Conservation (phyloP, 202 grass and related monocot species). For the Schoenoplectus triqueter region DNA sequence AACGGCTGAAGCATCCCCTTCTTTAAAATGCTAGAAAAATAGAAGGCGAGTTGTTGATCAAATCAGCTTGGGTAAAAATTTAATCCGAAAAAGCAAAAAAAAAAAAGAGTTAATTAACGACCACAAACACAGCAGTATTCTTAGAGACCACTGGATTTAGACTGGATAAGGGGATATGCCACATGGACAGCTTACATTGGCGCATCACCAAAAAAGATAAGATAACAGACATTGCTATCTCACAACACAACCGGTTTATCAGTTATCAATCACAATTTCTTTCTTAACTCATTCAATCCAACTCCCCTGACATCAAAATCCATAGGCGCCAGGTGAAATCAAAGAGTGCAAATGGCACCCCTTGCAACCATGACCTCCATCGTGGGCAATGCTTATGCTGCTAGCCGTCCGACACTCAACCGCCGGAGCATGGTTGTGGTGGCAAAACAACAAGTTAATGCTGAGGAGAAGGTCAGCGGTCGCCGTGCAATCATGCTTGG, state of each 20-base stretch:
- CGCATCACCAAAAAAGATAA: constrained; percentile 26
- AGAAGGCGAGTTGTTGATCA: not conserved
- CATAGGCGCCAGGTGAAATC: not conserved
- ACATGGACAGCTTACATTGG: constrained; percentile 33
- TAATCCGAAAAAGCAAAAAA: not conserved
- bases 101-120: not conserved
- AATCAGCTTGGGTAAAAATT: not conserved
- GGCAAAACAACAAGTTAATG: constrained; percentile 24
- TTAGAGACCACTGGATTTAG: not conserved
- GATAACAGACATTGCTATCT: constrained; percentile 33
- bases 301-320: not conserved
- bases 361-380: constrained; percentile 24
- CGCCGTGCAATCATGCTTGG: constrained; percentile 63
- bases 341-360: constrained; percentile 27
- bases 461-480: constrained; percentile 18
- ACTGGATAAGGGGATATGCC: constrained; percentile 20
- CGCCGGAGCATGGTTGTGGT: not conserved
- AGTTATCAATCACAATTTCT: not conserved
- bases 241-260: constrained; percentile 18
- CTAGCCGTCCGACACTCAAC: constrained; percentile 2
- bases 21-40: not conserved
- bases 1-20: not conserved
- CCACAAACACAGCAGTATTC: not conserved
- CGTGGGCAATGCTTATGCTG: not conserved
- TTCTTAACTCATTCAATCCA: constrained; percentile 22